Conservation (phyloP, 2,329 filamentous ascomycete species). For the Sarocladium strictum region DNA sequence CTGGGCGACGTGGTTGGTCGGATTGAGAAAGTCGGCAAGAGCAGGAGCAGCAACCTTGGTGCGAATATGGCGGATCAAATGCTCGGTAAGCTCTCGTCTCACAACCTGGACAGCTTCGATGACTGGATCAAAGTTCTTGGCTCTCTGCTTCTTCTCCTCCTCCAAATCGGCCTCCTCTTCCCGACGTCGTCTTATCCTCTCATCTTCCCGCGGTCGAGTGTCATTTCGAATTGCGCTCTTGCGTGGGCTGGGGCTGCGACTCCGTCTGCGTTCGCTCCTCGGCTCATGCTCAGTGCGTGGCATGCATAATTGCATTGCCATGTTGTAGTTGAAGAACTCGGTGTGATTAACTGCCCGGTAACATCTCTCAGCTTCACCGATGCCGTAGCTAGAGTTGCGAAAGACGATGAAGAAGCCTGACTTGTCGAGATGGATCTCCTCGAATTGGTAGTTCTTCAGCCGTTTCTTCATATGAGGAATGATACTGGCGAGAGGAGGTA, state of each 20-base stretch:
- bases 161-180: slow-evolving; percentile 81
- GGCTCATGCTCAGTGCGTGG: slow-evolving; percentile 20
- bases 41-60: slow-evolving; percentile 77
- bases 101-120: slow-evolving; percentile 74
- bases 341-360: slow-evolving; percentile 73
- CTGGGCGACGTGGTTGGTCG: slow-evolving; percentile 72
- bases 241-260: slow-evolving; percentile 25
- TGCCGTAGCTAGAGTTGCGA: slow-evolving; percentile 67
- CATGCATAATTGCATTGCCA: slow-evolving; percentile 76
- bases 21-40: slow-evolving; percentile 76
- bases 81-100: slow-evolving; percentile 74
- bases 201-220: slow-evolving; percentile 25
- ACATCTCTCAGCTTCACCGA: slow-evolving; percentile 76
- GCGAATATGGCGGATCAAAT: slow-evolving; percentile 83
- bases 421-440: slow-evolving; percentile 75
- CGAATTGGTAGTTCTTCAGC: slow-evolving; percentile 74
- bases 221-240: slow-evolving; percentile 18
- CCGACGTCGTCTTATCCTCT: slow-evolving; percentile 57
- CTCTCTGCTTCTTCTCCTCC: slow-evolving; percentile 82
- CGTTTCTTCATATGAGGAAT: slow-evolving; percentile 87
- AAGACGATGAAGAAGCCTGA: slow-evolving; percentile 93
- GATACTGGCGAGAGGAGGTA: slow-evolving; percentile 80
- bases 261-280: slow-evolving; percentile 19
- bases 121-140: slow-evolving; percentile 86
- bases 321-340: slow-evolving; percentile 82